These are phyloP conservation scores for Ophiostoma triangulosporum DNA, from an alignment of 2,329 filamentous ascomycete genomes.

Conservation along the genomic window DNA sequence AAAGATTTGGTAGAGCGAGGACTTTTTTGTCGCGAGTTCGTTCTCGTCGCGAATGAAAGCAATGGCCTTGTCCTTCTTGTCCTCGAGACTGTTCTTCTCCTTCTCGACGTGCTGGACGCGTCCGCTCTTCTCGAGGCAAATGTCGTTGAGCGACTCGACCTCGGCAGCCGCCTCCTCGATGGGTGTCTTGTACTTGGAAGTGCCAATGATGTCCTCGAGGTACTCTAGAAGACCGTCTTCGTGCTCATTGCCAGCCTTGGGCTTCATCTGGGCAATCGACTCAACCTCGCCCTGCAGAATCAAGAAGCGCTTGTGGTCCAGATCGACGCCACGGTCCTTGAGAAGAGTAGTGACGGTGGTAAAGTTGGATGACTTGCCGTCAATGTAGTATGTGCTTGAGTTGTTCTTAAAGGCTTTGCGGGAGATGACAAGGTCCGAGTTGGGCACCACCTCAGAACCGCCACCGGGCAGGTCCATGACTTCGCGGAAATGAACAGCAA, in stretches of 20 bases:
- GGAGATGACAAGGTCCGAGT: constrained; percentile 78
- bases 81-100: constrained; percentile 81
- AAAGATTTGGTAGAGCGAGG: constrained; percentile 83
- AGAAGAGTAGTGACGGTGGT: constrained; percentile 81
- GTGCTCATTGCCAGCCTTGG: constrained; percentile 87
- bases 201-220: constrained; percentile 95
- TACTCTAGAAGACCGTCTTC: constrained; percentile 95
- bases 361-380: constrained; percentile 79
- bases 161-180: constrained; percentile 89
- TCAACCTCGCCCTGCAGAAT: constrained; percentile 97
- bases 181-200: constrained; percentile 92
- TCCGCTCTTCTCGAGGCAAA: constrained; percentile 87
- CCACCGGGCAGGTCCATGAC: constrained; percentile 76
- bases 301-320: constrained; percentile 95
- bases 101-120: constrained; percentile 97
- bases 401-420: constrained; percentile 96
- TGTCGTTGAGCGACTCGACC: constrained; percentile 84
- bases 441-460: constrained; percentile 60
- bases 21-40: constrained; percentile 78
- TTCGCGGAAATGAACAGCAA: constrained; percentile 92
- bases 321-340: constrained; percentile 76
- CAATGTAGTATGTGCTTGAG: constrained; percentile 95
- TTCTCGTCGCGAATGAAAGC: constrained; percentile 87
- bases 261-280: constrained; percentile 98
- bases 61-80: constrained; percentile 91